A percentile compares a stretch with the other conserved stretches of the same genome.
Evolutionary conservation across 169 alveolate genomes (phyloP).

Genomic region (Amoebophrya sp.): DNA sequence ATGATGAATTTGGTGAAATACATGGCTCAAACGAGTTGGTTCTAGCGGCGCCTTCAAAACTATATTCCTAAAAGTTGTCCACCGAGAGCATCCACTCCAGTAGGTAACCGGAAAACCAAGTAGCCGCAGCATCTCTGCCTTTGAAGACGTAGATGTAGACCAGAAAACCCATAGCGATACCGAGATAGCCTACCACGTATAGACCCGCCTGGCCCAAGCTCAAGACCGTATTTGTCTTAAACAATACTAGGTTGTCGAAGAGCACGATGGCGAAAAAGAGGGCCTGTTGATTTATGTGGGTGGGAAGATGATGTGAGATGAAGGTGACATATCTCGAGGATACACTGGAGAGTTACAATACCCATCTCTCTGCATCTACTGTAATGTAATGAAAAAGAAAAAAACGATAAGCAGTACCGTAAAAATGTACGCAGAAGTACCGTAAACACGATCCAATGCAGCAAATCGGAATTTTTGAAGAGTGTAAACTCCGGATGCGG

Average conservation of each 20-base stretch:
- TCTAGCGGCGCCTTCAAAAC: too few species aligned
- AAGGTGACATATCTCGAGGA: too few species aligned
- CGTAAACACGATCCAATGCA: neutral
- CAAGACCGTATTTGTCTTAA: neutral
- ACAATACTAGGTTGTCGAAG: neutral
- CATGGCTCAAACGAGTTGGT: too few species aligned
- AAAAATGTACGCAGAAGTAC: too few species aligned
- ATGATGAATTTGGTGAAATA: too few species aligned
- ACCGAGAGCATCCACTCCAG: slow-evolving; percentile 8
- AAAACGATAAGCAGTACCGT: too few species aligned
- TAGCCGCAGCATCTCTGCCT: neutral
- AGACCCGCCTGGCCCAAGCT: neutral
- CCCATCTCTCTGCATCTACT: too few species aligned
- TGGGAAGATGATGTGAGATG: too few species aligned
- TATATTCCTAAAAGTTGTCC: neutral
- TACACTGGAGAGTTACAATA: too few species aligned
- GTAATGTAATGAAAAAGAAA: too few species aligned
- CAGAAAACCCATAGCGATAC: neutral
- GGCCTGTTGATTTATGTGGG: too few species aligned
- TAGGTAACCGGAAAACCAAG: neutral
- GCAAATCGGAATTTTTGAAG: neutral
- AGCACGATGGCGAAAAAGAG: neutral
- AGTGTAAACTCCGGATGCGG: neutral
- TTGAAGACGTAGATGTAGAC: neutral
- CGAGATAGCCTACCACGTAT: neutral